Conservation (phyloP, 1,284 basidiomycete genomes). For the Leccinum pseudoinsigne region DNA sequence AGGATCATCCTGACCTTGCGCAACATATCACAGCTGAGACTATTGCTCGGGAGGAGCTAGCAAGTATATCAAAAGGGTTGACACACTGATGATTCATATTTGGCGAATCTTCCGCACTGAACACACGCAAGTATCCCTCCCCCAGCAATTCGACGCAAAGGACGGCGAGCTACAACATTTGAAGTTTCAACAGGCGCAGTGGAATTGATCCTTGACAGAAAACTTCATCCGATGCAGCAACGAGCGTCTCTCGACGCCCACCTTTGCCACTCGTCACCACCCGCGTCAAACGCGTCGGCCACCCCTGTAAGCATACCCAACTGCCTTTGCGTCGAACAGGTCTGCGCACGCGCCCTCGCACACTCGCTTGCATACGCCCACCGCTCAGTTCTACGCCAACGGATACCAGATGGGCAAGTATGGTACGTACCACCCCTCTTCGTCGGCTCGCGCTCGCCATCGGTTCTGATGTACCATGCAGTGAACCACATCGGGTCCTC, state of each 20-base stretch:
- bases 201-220: slow-evolving; percentile 35
- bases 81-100: slow-evolving; percentile 61
- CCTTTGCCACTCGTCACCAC: background rate
- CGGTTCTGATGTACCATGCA: slow-evolving; percentile 2
- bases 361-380: background rate
- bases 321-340: too few relatives aligned
- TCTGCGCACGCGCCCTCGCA: too few relatives aligned
- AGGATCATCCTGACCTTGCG: too few relatives aligned
- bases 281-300: too few relatives aligned
- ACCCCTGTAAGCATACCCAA: too few relatives aligned
- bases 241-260: slow-evolving; percentile 32
- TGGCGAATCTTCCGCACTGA: slow-evolving; percentile 55
- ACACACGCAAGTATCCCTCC: slow-evolving; percentile 45
- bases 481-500: slow-evolving; percentile 29
- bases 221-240: slow-evolving; percentile 23
- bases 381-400: slow-evolving; percentile 27
- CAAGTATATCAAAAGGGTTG: slow-evolving; percentile 47
- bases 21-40: slow-evolving; percentile 38
- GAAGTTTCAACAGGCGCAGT: slow-evolving; percentile 41
- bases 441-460: background rate
- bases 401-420: slow-evolving; percentile 33
- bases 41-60: slow-evolving; percentile 53
- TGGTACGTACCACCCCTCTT: slow-evolving; percentile 13
- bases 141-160: slow-evolving; percentile 57
- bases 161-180: slow-evolving; percentile 62